phyloP scores from a whole-genome alignment of 2,329 filamentous ascomycete genomes.

The Aspergillus aculeatus region DNA sequence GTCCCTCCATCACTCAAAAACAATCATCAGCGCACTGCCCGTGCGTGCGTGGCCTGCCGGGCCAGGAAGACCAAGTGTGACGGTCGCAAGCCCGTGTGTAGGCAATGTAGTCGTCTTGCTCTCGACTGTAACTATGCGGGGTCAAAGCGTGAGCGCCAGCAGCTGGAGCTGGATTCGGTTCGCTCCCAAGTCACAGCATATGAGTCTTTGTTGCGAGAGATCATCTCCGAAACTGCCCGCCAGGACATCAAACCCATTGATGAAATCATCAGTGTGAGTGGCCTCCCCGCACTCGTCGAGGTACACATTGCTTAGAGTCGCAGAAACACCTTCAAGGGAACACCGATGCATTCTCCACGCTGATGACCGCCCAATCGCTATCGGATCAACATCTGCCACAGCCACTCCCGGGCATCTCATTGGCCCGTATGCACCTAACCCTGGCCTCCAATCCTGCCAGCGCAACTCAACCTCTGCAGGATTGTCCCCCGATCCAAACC shows the following conservation, averaged over 20 bases:
- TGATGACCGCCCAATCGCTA: constrained; percentile 12
- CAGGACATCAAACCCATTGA: constrained; percentile 7
- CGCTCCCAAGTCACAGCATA: constrained; percentile 10
- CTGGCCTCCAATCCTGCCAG: constrained; percentile 9
- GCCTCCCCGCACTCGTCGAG: neutral
- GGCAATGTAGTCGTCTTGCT: constrained; percentile 9
- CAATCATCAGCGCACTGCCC: constrained; percentile 11
- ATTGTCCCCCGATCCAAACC: constrained; percentile 15
- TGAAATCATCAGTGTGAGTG: constrained; percentile 15
- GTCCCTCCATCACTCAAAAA: neutral
- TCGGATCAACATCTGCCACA: constrained; percentile 7
- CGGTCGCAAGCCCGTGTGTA: constrained; percentile 17
- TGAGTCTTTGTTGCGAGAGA: constrained; percentile 17
- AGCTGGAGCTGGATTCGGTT: constrained; percentile 10
- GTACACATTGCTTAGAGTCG: neutral
- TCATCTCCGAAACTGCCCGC: constrained; percentile 9
- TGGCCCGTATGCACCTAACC: constrained; percentile 17
- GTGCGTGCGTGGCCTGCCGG: constrained; percentile 19
- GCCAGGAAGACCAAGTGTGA: constrained; percentile 23
- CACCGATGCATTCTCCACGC: constrained; percentile 13
- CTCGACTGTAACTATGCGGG: constrained; percentile 14
- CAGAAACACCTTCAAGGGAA: constrained; percentile 15
- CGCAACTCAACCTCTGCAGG: constrained; percentile 1
- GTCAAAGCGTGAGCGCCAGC: constrained; percentile 19
- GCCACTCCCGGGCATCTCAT: constrained; percentile 15